Percentiles rank a stretch among this genome's conserved stretches.
Conservation (phyloP, 441 rosid genomes). For the Populus trichocarpa region DNA sequence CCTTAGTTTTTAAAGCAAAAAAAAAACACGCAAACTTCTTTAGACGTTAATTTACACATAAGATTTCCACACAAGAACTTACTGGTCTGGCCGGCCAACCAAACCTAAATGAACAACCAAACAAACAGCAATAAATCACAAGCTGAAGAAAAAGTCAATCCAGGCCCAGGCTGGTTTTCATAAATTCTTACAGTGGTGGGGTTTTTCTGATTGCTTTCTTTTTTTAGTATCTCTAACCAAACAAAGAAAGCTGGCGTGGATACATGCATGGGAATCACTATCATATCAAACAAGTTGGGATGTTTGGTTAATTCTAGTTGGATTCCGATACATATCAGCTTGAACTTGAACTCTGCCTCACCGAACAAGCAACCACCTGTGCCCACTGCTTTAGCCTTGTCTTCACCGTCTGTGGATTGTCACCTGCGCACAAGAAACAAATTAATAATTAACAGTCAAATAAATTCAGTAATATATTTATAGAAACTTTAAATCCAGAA, state of each 20-base stretch:
- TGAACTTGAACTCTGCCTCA: constrained; percentile 49
- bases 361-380: constrained; percentile 85
- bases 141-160: constrained; percentile 16
- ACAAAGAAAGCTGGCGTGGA: constrained; percentile 5
- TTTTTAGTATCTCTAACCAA: constrained; percentile 13
- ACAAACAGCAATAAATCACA: no score
- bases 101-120: not conserved
- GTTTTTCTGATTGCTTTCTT: not conserved
- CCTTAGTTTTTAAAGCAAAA: not conserved
- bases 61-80: no score
- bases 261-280: not conserved
- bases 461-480: not conserved
- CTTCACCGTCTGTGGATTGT: constrained; percentile 70
- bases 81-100: not conserved
- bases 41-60: not conserved
- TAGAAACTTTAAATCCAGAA: not conserved
- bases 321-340: not conserved
- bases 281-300: constrained; percentile 18
- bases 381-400: constrained; percentile 82
- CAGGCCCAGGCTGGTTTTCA: not conserved
- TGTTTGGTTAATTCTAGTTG: constrained; percentile 32
- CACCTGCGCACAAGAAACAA: constrained; percentile 39
- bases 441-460: not conserved
- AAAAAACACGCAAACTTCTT: not conserved
- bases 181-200: not conserved